Evolutionary conservation across 805 yeast species (phyloP), one percentile per base, ranked within the genome.

Genomic region (Candida sithepensis): DNA sequence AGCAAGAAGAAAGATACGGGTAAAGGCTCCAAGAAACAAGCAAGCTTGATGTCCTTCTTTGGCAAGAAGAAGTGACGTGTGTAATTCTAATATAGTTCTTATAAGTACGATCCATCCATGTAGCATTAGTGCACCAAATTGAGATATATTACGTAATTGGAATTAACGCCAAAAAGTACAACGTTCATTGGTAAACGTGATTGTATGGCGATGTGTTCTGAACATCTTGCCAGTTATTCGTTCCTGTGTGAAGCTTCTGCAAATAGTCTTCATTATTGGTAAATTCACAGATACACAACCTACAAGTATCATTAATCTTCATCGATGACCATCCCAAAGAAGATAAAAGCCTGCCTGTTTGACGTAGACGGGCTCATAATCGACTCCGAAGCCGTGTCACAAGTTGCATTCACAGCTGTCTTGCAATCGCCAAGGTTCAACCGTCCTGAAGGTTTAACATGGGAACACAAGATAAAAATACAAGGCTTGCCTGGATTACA

Each of bases 331-430:
- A 40, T 23, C 34, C 33, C 52, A 54, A 10, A 52, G 38, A 21
- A 47, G 9, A 52, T 53, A 22, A 60, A 59, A 40, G 67, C 68
- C 32, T 65, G 66, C 49, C 55, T 63, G 8, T 66, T 64, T 51
- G 96, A 88, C 73, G 88, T 94, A 98, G 99, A 94, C 64, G 99
- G 99, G 1, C 78, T 95, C 21, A 73, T 94, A 52, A 78, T 94
- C 61, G 88, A 91, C 69, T 87, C 97, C 4, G 99, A 94, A 67
- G 95, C 88, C 54, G 73, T 91, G 46, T 94, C 94, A 65, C 92
- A 99, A 1, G 80, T 81, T 47, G 86, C 88, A 2, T 72, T 87
- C 28, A 78, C 85, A 43, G 84, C 81, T 45, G 66, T 88, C 2
- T 72, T 94, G 22, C 78, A 80, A 13, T 18, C 36, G 8, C 71